Conservation (phyloP, 257 asterid genomes). For the Parsonsia alboflavescens region DNA sequence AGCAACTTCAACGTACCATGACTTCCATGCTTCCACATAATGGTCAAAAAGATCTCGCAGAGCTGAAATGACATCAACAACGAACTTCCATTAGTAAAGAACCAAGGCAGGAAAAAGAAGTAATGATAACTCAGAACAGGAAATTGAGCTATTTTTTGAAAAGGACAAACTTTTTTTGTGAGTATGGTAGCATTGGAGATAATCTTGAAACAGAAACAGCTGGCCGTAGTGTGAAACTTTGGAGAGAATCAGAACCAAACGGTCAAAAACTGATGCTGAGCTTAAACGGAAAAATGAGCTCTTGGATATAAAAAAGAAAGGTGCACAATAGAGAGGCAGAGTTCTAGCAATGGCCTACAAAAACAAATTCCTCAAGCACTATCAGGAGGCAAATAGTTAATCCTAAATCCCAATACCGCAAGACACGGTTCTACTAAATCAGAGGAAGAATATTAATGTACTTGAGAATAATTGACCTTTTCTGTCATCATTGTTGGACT, state of each 20-base stretch:
- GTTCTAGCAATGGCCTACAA: not conserved
- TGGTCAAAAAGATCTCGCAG: conserved; percentile 84
- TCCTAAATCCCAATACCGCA: not conserved
- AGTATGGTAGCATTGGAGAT: not conserved
- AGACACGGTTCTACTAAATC: not conserved
- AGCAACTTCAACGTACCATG: conserved; percentile 88
- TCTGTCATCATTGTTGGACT: not conserved
- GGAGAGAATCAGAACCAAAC: not conserved
- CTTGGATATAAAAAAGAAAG: not conserved
- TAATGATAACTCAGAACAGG: not conserved
- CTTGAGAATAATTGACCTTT: not conserved
- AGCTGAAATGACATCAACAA: conserved; percentile 47
- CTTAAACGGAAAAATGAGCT: not conserved
- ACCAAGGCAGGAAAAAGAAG: too few relatives aligned
- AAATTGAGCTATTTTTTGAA: not conserved
- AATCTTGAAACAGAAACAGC: not conserved
- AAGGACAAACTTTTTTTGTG: not conserved
- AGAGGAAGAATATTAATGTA: not conserved
- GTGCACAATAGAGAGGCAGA: not conserved
- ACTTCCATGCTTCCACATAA: conserved; percentile 86
- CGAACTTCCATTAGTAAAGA: conserved; percentile 12
- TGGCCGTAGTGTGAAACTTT: not conserved
- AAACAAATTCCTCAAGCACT: not conserved
- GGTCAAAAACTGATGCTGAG: not conserved
- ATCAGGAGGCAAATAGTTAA: not conserved